These are phyloP conservation scores for Calonectria pteridis DNA, from an alignment of 2,329 filamentous ascomycete species.

Conservation along the genomic window DNA sequence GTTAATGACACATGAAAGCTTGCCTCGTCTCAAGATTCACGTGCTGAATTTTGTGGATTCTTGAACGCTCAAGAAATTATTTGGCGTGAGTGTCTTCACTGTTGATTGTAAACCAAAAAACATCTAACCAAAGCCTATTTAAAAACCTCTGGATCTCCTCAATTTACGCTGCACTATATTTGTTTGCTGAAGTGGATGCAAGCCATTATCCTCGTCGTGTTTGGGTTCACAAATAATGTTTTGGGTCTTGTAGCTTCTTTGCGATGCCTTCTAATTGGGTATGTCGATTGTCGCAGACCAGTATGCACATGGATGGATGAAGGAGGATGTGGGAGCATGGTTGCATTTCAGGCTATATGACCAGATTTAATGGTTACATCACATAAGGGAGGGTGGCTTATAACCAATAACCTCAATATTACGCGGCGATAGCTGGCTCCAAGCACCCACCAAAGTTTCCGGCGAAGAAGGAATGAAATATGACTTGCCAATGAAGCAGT, in stretches of 20 bases:
- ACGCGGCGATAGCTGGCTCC: background rate
- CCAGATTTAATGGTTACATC: background rate
- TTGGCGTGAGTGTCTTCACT: background rate
- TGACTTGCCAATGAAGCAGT: background rate
- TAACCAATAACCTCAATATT: background rate
- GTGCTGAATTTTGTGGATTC: background rate
- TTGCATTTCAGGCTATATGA: background rate
- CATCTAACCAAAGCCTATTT: background rate
- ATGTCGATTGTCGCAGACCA: background rate
- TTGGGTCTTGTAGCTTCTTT: background rate
- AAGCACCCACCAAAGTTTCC: background rate
- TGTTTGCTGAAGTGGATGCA: background rate
- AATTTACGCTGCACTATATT: background rate
- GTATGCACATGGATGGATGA: background rate
- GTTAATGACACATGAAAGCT: background rate
- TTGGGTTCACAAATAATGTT: background rate
- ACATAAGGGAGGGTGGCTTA: background rate
- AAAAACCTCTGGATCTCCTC: background rate
- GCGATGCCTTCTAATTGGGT: background rate
- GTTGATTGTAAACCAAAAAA: background rate
- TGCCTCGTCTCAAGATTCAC: background rate
- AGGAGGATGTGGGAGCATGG: constrained; percentile 19
- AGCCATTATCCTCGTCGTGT: background rate
- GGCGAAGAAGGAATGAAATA: background rate
- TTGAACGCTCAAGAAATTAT: background rate